A percentile compares a stretch with the other conserved stretches of the same genome.
Evolutionary conservation across 306 rosid species (phyloP).

Genomic region (Astragalus membranaceus): DNA sequence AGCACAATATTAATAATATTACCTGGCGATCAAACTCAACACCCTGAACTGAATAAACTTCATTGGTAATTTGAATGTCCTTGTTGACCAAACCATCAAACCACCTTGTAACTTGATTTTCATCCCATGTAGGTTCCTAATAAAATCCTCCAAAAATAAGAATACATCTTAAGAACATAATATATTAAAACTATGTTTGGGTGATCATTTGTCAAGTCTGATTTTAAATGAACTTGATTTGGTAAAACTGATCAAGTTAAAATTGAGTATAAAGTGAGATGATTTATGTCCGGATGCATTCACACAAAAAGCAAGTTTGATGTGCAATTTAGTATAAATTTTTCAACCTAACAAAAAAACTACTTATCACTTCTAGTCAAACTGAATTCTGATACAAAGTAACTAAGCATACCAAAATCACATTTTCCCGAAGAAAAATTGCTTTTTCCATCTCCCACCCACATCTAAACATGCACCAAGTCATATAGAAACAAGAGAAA

Average conservation of each 20-base stretch:
- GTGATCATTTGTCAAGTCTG: not conserved
- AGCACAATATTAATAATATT: not conserved
- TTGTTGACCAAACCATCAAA: constrained; percentile 65
- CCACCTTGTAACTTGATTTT: constrained; percentile 56
- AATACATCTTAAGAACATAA: not conserved
- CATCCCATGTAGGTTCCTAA: constrained; percentile 46
- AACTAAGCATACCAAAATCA: not conserved
- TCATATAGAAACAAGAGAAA: not conserved
- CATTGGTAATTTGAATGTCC: constrained; percentile 62
- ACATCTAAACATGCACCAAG: not conserved
- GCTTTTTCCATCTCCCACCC: not conserved
- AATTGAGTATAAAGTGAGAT: not conserved
- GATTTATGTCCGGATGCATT: not conserved
- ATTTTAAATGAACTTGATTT: not conserved
- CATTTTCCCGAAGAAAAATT: not conserved
- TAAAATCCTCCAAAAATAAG: constrained; percentile 12
- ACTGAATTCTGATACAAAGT: not conserved
- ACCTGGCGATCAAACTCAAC: constrained; percentile 96
- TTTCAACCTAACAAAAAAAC: not conserved
- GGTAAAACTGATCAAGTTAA: not conserved
- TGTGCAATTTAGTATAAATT: no score
- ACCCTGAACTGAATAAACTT: constrained; percentile 68
- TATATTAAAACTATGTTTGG: not conserved
- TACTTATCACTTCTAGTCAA: not conserved
- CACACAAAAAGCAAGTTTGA: not conserved